Evolutionary conservation across 1,139 yeast genomes (phyloP), one percentile per base, ranked within the genome.

Genomic region (Nakaseomyces sp.): DNA sequence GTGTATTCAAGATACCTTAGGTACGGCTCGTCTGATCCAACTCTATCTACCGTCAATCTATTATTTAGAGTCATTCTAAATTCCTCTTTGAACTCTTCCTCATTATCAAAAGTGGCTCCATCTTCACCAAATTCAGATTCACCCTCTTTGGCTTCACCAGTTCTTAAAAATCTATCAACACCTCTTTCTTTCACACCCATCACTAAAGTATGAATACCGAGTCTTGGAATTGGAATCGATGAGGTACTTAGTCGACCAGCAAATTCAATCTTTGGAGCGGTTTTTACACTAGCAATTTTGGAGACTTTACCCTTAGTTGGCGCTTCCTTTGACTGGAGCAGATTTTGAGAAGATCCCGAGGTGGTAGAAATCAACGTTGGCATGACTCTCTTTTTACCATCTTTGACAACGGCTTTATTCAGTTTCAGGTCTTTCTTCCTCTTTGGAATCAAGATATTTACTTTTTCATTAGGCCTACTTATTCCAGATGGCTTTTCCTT

Each of bases 331-430:
- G 44, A 39, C 40, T 19, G 31, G 16, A n/a, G 41, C 17, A 17
- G 39, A 33, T 30, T 17, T 8, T 26, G 8, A 20, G 40, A 18
- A 24, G 47, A 15, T 1, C 39, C 25, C 8, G 37, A 9, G 16
- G 43, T 39, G 1, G 75, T 61, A 0, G 89, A 76, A 1, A 89
- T 73, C n/a, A 89, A 67, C 44, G 81, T 72, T 0, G 98, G 97
- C 0, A 95, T 78, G 2, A 91, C 91, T 50, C 96, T 69, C 54
- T 88, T 88, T 57, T 80, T 82, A 12, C 97, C 97, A 37, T 82
- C 64, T 30, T 54, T 59, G 4, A 58, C 47, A 17, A 41, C 38
- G 3, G 54, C 58, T 24, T 54, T 52, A 40, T 66, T 63, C n/a
- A 64, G 45, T 40, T 55, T 59, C 5, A 46, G 48, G 30, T 52